phyloP scores from a whole-genome alignment of 2,329 filamentous ascomycete species.

The Zasmidium angulare region DNA sequence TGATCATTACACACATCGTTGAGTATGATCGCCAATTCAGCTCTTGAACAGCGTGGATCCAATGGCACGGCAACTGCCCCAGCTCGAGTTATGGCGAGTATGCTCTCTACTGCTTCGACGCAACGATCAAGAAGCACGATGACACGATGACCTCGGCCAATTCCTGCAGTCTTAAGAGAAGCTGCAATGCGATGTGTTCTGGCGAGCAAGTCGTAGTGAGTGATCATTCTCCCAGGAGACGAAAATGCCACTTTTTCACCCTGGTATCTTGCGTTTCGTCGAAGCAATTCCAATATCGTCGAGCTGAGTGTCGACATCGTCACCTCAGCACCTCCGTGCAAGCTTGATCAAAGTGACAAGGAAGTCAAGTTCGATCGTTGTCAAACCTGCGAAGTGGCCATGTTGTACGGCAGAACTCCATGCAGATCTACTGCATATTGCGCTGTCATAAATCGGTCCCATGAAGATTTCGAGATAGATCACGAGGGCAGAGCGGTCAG shows the following conservation, averaged over 20 bases:
- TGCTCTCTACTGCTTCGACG: constrained; percentile 1
- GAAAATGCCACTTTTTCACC: neutral
- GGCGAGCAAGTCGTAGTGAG: neutral
- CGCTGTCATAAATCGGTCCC: no score
- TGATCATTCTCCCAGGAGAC: neutral
- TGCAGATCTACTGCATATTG: no score
- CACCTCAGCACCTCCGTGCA: neutral
- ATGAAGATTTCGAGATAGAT: no score
- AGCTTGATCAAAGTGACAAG: no score
- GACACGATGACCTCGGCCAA: neutral
- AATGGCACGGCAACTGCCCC: neutral
- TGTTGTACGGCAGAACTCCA: no score
- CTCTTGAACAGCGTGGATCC: neutral
- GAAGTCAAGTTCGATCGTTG: no score
- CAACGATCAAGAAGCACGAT: neutral
- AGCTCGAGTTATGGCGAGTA: neutral
- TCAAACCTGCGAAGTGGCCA: no score
- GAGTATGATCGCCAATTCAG: neutral
- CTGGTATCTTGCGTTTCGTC: neutral
- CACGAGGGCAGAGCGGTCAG: no score
- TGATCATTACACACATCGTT: neutral
- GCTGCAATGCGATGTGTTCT: neutral
- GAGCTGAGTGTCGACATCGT: neutral
- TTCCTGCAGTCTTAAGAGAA: neutral
- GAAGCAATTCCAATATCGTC: neutral